Percentiles rank a stretch among this genome's conserved stretches.
Evolutionary conservation across 1,284 basidiomycete species (phyloP).

Genomic region (Cryptococcus sp.): DNA sequence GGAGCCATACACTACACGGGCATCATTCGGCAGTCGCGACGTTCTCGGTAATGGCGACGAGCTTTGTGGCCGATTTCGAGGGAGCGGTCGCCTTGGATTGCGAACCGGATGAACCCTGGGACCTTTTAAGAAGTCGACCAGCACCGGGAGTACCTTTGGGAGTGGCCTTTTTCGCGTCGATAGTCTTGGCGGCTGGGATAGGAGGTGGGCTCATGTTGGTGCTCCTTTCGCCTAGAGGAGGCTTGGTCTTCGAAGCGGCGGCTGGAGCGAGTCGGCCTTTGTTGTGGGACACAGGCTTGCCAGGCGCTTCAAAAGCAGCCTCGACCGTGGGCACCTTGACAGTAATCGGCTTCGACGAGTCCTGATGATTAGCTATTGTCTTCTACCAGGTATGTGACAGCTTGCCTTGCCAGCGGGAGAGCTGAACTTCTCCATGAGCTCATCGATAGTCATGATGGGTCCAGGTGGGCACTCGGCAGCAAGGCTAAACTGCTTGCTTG

Average conservation of each 20-base stretch:
- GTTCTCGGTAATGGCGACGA: neutral
- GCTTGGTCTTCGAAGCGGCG: neutral
- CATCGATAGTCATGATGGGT: conserved; percentile 35
- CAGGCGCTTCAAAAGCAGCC: neutral
- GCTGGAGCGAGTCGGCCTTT: neutral
- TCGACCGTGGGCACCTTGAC: neutral
- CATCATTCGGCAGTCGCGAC: neutral
- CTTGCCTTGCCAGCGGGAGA: conserved; percentile 4
- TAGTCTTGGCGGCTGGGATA: neutral
- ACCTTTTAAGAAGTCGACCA: conserved; percentile 31
- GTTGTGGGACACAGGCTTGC: neutral
- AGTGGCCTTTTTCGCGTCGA: neutral
- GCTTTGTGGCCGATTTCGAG: neutral
- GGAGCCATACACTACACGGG: neutral
- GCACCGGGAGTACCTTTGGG: conserved; percentile 37
- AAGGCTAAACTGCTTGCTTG: neutral
- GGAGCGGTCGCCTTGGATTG: neutral
- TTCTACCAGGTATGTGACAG: neutral
- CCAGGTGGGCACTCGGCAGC: neutral
- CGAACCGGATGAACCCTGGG: no score
- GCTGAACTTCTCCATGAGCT: conserved; percentile 35
- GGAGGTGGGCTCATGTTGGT: neutral
- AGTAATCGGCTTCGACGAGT: neutral
- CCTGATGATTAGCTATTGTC: neutral
- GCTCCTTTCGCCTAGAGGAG: neutral